Conservation (phyloP, 2,329 filamentous ascomycete species). For the Leptographium procerum region DNA sequence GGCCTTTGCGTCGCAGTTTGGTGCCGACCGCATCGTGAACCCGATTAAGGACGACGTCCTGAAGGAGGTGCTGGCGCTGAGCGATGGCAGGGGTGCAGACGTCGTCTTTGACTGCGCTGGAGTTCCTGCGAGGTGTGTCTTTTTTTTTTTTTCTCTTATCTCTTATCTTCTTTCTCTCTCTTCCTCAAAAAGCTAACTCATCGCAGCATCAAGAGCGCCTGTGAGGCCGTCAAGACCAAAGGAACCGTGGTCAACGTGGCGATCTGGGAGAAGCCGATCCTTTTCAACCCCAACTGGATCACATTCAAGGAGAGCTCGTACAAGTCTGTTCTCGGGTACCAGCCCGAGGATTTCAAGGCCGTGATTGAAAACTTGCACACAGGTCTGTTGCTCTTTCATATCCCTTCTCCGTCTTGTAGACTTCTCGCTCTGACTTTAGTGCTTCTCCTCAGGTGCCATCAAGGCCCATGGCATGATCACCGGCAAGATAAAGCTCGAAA, state of each 20-base stretch:
- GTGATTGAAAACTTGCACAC: slow-evolving; percentile 1
- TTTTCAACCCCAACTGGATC: slow-evolving; percentile 3
- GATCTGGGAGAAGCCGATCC: slow-evolving; percentile 4
- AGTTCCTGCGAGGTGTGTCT: slow-evolving; percentile 5
- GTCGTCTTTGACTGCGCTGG: slow-evolving; percentile 12
- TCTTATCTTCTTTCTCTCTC: background rate
- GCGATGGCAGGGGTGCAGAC: slow-evolving; percentile 3
- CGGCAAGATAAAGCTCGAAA: background rate
- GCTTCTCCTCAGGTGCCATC: background rate
- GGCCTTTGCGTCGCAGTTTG: slow-evolving; percentile 44
- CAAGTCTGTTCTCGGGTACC: slow-evolving; percentile 3
- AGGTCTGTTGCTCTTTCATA: background rate
- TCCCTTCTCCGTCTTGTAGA: background rate
- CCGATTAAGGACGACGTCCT: slow-evolving; percentile 24
- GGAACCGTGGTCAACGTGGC: slow-evolving; percentile 5
- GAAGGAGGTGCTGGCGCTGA: background rate
- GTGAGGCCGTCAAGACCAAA: background rate
- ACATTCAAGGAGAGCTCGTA: slow-evolving; percentile 1
- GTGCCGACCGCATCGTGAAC: slow-evolving; percentile 40
- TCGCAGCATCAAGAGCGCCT: background rate
- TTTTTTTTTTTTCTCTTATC: background rate
- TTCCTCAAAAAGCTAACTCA: background rate
- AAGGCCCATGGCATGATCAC: slow-evolving; percentile 1
- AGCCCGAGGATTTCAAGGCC: slow-evolving; percentile 1
- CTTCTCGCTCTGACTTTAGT: background rate